phyloP scores from a whole-genome alignment of 352 stramenopile species.

The Elongisporangium senticosum region DNA sequence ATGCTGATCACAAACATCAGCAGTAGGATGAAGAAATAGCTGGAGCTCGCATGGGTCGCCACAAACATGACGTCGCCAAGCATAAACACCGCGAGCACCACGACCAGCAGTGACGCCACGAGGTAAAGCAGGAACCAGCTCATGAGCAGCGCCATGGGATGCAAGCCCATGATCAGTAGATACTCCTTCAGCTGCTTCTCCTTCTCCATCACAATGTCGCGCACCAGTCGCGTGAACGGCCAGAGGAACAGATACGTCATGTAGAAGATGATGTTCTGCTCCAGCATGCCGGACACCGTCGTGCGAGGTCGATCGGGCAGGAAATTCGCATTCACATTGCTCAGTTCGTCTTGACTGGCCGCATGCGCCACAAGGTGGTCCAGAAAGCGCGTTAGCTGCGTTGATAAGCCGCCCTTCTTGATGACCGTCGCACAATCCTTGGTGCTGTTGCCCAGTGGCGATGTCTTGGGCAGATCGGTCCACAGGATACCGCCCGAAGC shows the following conservation, averaged over 20 bases:
- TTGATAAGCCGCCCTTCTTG: constrained; percentile 15
- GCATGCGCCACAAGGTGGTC: constrained; percentile 22
- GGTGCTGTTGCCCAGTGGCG: constrained; percentile 24
- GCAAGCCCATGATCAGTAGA: constrained; percentile 85
- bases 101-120: constrained; percentile 43
- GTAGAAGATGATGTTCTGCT: constrained; percentile 68
- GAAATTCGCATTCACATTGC: constrained; percentile 28
- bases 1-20: constrained; percentile 57
- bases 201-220: constrained; percentile 86
- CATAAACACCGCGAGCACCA: constrained; percentile 44
- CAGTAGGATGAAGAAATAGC: constrained; percentile 59
- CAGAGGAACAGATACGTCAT: constrained; percentile 82
- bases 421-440: constrained; percentile 22
- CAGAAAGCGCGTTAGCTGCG: constrained; percentile 26
- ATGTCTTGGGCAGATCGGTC: constrained; percentile 32
- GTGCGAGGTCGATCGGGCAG: constrained; percentile 41
- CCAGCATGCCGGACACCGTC: constrained; percentile 33
- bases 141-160: constrained; percentile 59
- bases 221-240: constrained; percentile 80
- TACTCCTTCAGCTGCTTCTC: constrained; percentile 88
- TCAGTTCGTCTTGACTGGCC: constrained; percentile 26
- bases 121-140: constrained; percentile 83
- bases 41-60: constrained; percentile 23
- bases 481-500: constrained; percentile 26
- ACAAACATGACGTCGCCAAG: constrained; percentile 63